Conservation (phyloP, 192 early-diverging fungal genomes). For the Coemansia sp. region DNA sequence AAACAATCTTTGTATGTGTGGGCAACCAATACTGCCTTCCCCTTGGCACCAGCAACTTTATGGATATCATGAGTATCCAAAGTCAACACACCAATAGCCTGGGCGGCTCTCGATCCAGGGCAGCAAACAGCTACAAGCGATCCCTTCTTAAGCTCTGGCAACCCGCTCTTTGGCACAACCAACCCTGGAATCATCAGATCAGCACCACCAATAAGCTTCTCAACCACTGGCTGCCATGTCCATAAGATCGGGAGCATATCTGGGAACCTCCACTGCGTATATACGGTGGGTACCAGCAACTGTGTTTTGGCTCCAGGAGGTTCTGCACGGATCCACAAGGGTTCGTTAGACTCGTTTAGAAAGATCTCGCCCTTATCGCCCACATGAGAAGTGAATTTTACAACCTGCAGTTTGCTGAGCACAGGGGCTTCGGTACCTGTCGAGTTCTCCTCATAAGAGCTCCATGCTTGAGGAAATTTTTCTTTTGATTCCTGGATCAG, state of each 20-base stretch:
- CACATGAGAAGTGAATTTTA: conserved; percentile 65
- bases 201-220: conserved; percentile 75
- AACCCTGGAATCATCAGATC: conserved; percentile 50
- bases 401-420: conserved; percentile 59
- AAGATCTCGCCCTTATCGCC: conserved; percentile 66
- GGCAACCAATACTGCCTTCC: conserved; percentile 75
- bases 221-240: conserved; percentile 67
- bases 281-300: conserved; percentile 68
- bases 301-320: conserved; percentile 25
- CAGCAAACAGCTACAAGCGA: conserved; percentile 34
- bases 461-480: conserved; percentile 41
- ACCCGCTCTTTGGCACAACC: conserved; percentile 26
- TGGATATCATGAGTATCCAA: conserved; percentile 55
- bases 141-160: conserved; percentile 33
- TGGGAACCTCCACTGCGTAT: conserved; percentile 75
- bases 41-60: conserved; percentile 59
- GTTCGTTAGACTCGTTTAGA: conserved; percentile 56
- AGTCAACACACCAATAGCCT: conserved; percentile 66
- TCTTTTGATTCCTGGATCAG: conserved; percentile 63
- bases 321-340: conserved; percentile 66
- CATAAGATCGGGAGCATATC: conserved; percentile 62
- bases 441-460: conserved; percentile 24
- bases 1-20: conserved; percentile 77
- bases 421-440: conserved; percentile 21
- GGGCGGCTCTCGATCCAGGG: conserved; percentile 31